phyloP scores from a whole-genome alignment of 306 rosid species.

The Geum urbanum region DNA sequence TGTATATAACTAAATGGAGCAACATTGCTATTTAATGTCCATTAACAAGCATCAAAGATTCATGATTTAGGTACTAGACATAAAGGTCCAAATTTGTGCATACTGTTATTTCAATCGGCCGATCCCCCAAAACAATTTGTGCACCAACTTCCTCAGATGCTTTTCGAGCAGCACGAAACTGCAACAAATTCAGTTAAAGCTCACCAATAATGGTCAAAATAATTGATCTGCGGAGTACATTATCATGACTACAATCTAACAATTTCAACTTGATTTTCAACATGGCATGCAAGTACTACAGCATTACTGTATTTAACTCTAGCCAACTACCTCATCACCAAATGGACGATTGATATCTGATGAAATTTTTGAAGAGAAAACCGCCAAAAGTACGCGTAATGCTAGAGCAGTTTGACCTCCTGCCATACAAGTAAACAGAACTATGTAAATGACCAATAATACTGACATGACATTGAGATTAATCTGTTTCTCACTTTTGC shows the following conservation, averaged over 20 bases:
- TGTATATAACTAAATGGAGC: neutral
- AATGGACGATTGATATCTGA: slow-evolving; percentile 77
- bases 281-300: neutral
- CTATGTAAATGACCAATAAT: neutral
- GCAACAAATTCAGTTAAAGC: slow-evolving; percentile 15
- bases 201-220: neutral
- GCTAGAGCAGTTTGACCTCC: slow-evolving; percentile 95
- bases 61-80: neutral
- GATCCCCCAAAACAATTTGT: slow-evolving; percentile 84
- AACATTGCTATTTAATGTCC: neutral
- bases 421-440: slow-evolving; percentile 18
- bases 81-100: slow-evolving; percentile 27
- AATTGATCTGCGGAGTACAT: neutral
- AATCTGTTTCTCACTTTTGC: no score
- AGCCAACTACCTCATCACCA: slow-evolving; percentile 69
- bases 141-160: slow-evolving; percentile 84
- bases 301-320: neutral
- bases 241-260: neutral
- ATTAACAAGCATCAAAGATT: neutral
- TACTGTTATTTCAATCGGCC: slow-evolving; percentile 94
- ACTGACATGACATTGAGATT: neutral
- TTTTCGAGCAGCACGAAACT: slow-evolving; percentile 88
- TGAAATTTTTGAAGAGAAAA: slow-evolving; percentile 76
- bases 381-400: slow-evolving; percentile 71
- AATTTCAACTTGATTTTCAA: slow-evolving; percentile 1